phyloP scores from a whole-genome alignment of 768 basidiomycete genomes.

The Daedaleopsis nitida region DNA sequence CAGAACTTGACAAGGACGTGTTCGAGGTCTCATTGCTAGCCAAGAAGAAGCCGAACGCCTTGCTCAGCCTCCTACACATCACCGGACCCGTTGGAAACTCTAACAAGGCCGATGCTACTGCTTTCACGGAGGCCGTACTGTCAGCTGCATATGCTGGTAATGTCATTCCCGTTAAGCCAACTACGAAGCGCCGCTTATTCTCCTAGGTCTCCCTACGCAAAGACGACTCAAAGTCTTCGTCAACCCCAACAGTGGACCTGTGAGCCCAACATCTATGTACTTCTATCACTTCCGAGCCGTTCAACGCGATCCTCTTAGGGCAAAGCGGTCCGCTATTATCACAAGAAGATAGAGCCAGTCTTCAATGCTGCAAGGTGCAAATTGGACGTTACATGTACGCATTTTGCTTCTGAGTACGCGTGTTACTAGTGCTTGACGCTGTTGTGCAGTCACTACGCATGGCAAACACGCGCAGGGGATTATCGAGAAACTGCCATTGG shows the following conservation, averaged over 20 bases:
- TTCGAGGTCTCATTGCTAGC: constrained; percentile 56
- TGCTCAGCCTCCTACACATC: constrained; percentile 43
- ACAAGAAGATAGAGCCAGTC: constrained; percentile 67
- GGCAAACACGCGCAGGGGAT: constrained; percentile 68
- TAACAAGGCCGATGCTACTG: constrained; percentile 36
- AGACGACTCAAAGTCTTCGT: constrained; percentile 68
- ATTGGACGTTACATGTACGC: constrained; percentile 64
- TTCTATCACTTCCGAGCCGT: background rate
- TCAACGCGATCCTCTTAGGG: constrained; percentile 45
- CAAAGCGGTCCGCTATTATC: constrained; percentile 56
- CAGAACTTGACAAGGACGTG: constrained; percentile 37
- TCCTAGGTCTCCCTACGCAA: constrained; percentile 52
- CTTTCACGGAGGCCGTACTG: constrained; percentile 61
- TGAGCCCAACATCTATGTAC: constrained; percentile 36
- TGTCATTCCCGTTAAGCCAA: constrained; percentile 1
- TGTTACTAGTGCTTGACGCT: background rate
- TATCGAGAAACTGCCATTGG: constrained; percentile 53
- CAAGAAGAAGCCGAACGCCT: constrained; percentile 43
- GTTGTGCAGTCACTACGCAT: constrained; percentile 60
- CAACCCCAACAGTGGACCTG: constrained; percentile 81
- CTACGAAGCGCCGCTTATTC: background rate
- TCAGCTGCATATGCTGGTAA: constrained; percentile 64
- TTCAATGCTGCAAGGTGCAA: constrained; percentile 65
- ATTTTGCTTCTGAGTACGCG: background rate
- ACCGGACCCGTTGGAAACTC: constrained; percentile 44